These are phyloP conservation scores for Trametes gibbosa DNA, from an alignment of 768 basidiomycete species.

Conservation along the genomic window DNA sequence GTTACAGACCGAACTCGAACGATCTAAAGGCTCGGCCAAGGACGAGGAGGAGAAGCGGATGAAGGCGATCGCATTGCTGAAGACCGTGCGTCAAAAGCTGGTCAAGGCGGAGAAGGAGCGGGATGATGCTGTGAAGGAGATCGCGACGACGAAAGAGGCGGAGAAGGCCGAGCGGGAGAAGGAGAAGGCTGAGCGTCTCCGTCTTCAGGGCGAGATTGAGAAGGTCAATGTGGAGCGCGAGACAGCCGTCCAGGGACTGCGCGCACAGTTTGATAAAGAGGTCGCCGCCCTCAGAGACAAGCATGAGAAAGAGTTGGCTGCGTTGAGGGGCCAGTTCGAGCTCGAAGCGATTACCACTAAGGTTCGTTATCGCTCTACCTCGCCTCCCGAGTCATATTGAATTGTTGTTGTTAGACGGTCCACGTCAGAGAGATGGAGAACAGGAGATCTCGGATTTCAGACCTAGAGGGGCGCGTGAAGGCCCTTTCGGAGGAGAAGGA, in stretches of 20 bases:
- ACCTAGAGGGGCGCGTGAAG: conserved; percentile 70
- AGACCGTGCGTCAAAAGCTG: conserved; percentile 95
- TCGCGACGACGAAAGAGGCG: conserved; percentile 47
- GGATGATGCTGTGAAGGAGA: conserved; percentile 72
- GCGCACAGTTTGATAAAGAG: conserved; percentile 73
- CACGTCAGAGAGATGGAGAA: conserved; percentile 64
- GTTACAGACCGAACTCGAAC: conserved; percentile 63
- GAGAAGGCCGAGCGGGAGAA: conserved; percentile 53
- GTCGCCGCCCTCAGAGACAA: conserved; percentile 55
- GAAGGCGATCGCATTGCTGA: conserved; percentile 89
- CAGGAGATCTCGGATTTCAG: conserved; percentile 59
- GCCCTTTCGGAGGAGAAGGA: conserved; percentile 74
- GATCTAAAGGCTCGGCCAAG: conserved; percentile 60
- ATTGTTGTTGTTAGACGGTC: conserved; percentile 45
- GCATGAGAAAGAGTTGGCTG: conserved; percentile 70
- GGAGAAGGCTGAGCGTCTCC: conserved; percentile 46
- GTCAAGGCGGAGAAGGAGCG: conserved; percentile 94
- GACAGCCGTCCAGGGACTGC: conserved; percentile 55
- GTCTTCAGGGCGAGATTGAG: conserved; percentile 64
- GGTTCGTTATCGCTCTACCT: conserved; percentile 39
- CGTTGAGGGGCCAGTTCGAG: conserved; percentile 70
- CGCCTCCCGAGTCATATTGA: conserved; percentile 1
- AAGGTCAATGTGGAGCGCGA: conserved; percentile 60
- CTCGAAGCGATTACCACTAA: conserved; percentile 71
- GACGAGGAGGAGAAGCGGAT: conserved; percentile 98